Base-by-base conservation (phyloP, 805 yeast genomes). In the Monosporozyma unispora region DNA sequence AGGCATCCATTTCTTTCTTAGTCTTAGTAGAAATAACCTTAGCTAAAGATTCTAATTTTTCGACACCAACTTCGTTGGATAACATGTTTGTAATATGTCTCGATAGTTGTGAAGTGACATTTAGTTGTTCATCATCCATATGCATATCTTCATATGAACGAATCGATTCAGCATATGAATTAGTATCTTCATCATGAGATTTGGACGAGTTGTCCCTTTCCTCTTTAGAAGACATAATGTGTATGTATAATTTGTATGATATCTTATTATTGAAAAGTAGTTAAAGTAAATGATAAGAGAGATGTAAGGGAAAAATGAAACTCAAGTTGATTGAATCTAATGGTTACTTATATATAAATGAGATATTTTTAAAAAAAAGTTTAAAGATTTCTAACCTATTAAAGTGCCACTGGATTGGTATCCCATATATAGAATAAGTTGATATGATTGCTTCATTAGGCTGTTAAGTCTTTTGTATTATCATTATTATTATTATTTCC, bases 11-110 rank as follows among this genome's bases (percentile, higher is more conserved):
- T 52, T 76, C 72, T 38, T 67, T 69, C 50, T 72, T 72, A 21
- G 78, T 73, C 59, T 72, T 73, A 12, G 77, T 72, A 9, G 80
- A 76, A 41, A 77, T 56, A 41, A 72, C 72, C 64, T 78, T 72
- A 3, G 79, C 75, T 52, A 77, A 63, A n/a, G 78, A 67, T 54
- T 71, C 77, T 49, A 77, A 63, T 56, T 69, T 71, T 40, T 64
- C 64, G 5, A 68, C 59, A 48, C 72, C 70, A 7, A 65, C 64
- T 6, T 69, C 68, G 49, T 64, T 61, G 11, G 69, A 61, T 21
- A 66, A 47, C 47, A 66, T 62, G 29, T 61, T 56, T 4, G 67
- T 57, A 42, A 66, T 47, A 46, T 63, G 67, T 49, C 64, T 61
- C 2, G 65, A 59, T 33, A 64, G 44, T 48, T 64, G 67, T 11